Percentiles rank a stretch among this genome's conserved stretches.
Conservation (phyloP, 1,284 basidiomycete species). For the Ganoderma meredithae region DNA sequence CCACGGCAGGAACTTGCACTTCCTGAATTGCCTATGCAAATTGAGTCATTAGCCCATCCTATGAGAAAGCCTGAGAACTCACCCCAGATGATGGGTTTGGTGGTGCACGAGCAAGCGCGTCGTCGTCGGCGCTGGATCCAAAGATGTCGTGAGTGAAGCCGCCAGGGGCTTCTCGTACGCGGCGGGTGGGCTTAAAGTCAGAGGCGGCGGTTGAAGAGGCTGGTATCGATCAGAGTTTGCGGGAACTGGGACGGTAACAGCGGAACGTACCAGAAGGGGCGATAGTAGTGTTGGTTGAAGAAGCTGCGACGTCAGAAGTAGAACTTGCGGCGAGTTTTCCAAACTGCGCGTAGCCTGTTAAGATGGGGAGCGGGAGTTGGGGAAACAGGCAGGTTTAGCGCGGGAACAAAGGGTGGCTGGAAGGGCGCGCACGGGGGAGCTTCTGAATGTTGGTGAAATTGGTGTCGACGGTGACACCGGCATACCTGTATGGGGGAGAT, state of each 20-base stretch:
- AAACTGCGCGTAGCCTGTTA: slow-evolving; percentile 64
- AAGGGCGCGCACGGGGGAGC: slow-evolving; percentile 61
- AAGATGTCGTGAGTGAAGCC: slow-evolving; percentile 57
- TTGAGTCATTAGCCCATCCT: not conserved
- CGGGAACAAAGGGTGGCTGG: not conserved
- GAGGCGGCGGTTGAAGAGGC: slow-evolving; percentile 26
- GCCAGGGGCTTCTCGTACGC: slow-evolving; percentile 58
- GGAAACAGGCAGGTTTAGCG: not conserved
- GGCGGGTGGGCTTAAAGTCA: slow-evolving; percentile 57
- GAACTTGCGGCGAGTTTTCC: slow-evolving; percentile 48
- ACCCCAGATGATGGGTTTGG: slow-evolving; percentile 22
- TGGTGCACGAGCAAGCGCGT: slow-evolving; percentile 48
- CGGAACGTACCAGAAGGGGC: not conserved
- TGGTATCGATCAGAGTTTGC: not conserved
- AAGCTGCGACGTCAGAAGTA: slow-evolving; percentile 20
- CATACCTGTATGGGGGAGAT: slow-evolving; percentile 51
- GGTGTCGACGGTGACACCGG: slow-evolving; percentile 74
- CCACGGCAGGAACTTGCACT: not conserved
- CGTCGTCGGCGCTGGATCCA: slow-evolving; percentile 44
- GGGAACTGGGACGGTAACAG: not conserved
- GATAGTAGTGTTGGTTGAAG: slow-evolving; percentile 9
- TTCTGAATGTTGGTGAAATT: slow-evolving; percentile 75
- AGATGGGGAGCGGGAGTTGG: too few species aligned
- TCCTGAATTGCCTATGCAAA: not conserved
- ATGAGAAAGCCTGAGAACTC: not conserved